Percentiles rank a stretch among this genome's conserved stretches.
phyloP scores from a whole-genome alignment of 306 rosid species.

The Mimosa bimucronata region DNA sequence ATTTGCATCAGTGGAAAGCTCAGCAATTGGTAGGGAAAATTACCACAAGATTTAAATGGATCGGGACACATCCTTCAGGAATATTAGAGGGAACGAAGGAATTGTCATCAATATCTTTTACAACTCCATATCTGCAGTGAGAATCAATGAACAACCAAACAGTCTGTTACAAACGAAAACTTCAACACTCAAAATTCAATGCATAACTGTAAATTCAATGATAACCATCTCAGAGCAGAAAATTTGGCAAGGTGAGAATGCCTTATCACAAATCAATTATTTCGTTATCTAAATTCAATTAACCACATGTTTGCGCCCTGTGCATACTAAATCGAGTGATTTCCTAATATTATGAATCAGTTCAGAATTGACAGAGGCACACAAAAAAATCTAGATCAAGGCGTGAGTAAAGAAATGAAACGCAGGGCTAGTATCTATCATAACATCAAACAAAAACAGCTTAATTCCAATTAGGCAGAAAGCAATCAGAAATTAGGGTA shows the following conservation, averaged over 20 bases:
- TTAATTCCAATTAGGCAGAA: not conserved
- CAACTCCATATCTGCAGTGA: constrained; percentile 67
- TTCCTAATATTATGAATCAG: not conserved
- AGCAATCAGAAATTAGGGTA: not conserved
- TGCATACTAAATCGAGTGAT: not conserved
- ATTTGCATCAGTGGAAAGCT: not conserved
- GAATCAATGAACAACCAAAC: constrained; percentile 11
- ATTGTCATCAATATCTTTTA: constrained; percentile 48
- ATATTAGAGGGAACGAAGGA: constrained; percentile 52
- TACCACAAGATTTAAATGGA: constrained; percentile 95
- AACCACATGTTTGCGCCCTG: not conserved
- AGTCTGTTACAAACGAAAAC: not conserved
- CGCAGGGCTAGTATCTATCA: not conserved
- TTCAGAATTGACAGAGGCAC: too few species aligned
- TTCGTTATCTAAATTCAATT: too few species aligned
- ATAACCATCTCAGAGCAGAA: too few species aligned
- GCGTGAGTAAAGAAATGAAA: not conserved
- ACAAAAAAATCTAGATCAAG: not conserved
- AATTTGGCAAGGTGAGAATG: too few species aligned
- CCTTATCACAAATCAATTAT: too few species aligned
- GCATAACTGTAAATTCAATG: too few species aligned
- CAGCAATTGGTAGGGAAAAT: constrained; percentile 10
- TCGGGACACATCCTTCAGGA: constrained; percentile 76
- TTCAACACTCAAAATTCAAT: not conserved
- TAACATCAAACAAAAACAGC: not conserved